These are phyloP conservation scores for Lipomyces yarrowii DNA, from an alignment of 1,139 yeast species.

Conservation along the genomic window DNA sequence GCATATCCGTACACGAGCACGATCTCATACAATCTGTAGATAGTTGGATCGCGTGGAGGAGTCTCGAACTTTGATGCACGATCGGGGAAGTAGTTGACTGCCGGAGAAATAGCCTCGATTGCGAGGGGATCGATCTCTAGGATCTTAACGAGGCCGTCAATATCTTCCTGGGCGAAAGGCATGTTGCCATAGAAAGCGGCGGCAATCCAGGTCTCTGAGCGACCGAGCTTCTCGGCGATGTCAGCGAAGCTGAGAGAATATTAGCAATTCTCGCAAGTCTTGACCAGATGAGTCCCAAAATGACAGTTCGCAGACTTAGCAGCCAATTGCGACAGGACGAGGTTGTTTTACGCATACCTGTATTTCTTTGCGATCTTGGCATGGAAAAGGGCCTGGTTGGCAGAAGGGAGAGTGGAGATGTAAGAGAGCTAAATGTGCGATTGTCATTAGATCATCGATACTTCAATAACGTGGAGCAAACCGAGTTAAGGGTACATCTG, in stretches of 20 bases:
- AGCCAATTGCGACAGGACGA: neutral
- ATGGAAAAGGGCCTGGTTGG: conserved; percentile 32
- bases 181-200: conserved; percentile 35
- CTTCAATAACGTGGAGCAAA: neutral
- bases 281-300: neutral
- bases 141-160: conserved; percentile 23
- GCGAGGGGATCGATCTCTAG: conserved; percentile 27
- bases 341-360: conserved; percentile 13
- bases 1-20: conserved; percentile 34
- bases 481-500: neutral
- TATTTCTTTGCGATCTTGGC: conserved; percentile 32
- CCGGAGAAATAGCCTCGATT: conserved; percentile 26
- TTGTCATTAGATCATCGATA: neutral
- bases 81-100: conserved; percentile 27
- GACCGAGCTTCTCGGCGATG: conserved; percentile 32
- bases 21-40: conserved; percentile 33
- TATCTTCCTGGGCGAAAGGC: conserved; percentile 32
- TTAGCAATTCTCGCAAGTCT: neutral
- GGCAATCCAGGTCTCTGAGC: conserved; percentile 34
- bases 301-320: neutral
- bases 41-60: conserved; percentile 32
- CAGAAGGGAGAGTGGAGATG: conserved; percentile 31
- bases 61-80: conserved; percentile 25
- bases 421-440: conserved; percentile 21
- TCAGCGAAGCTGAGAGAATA: conserved; percentile 29